A percentile compares a stretch with the other conserved stretches of the same genome.
Conservation (phyloP, 345 rosid genomes). For the Populus alba region DNA sequence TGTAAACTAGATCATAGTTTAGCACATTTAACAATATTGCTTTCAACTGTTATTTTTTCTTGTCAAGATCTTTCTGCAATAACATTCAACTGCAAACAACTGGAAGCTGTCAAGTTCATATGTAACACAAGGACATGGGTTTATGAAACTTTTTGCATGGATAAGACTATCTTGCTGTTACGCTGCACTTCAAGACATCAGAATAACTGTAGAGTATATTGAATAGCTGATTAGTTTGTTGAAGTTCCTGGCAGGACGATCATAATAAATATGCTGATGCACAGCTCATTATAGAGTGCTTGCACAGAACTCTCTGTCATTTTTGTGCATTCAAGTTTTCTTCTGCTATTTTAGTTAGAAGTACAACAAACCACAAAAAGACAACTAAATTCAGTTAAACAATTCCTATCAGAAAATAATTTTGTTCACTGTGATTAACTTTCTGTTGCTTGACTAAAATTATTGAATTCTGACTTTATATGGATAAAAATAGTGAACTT, state of each 20-base stretch:
- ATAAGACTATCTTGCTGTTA: constrained; percentile 83
- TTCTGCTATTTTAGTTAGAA: not conserved
- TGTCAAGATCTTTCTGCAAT: not conserved
- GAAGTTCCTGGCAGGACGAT: constrained; percentile 99
- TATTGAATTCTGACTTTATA: too few relatives aligned
- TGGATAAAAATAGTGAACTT: not conserved
- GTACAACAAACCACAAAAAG: not conserved
- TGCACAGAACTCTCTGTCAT: not conserved
- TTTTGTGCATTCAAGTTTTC: not conserved
- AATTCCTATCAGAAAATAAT: too few relatives aligned
- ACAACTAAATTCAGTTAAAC: not conserved
- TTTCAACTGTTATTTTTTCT: not conserved
- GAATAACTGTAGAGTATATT: constrained; percentile 94
- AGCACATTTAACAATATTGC: too few relatives aligned
- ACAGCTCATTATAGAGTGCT: constrained; percentile 90
- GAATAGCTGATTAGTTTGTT: constrained; percentile 96
- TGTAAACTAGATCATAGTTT: not conserved
- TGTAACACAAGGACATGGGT: constrained; percentile 96
- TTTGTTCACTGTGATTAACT: not conserved
- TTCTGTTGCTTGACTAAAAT: not conserved
- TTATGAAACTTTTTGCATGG: constrained; percentile 91
- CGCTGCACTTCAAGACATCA: constrained; percentile 99
- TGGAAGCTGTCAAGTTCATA: constrained; percentile 98
- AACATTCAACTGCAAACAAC: constrained; percentile 68
- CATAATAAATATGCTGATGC: constrained; percentile 95